Evolutionary conservation across 2,329 filamentous ascomycete genomes (phyloP).

Genomic region (Verticillium albo-atrum): DNA sequence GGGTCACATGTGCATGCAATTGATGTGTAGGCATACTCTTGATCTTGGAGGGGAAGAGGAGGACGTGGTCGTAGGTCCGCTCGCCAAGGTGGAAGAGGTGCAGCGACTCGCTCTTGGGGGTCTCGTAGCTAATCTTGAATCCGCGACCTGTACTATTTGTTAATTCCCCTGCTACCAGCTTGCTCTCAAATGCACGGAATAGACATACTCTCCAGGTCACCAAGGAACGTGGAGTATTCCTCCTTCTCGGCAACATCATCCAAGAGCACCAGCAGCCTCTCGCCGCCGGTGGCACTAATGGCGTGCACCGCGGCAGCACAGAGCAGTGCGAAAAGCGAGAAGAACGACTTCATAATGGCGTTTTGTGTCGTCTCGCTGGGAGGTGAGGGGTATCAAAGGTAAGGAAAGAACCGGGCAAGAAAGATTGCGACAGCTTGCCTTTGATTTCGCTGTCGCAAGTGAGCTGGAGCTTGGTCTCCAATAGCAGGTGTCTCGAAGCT

Average conservation of each 20-base stretch:
- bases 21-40: slow-evolving; percentile 59
- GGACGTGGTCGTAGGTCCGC: slow-evolving; percentile 83
- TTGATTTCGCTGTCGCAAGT: slow-evolving; percentile 1
- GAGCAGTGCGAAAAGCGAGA: slow-evolving; percentile 61
- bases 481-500: slow-evolving; percentile 11
- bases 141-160: slow-evolving; percentile 61
- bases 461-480: not conserved
- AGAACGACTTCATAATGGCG: slow-evolving; percentile 66
- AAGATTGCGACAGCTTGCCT: slow-evolving; percentile 13
- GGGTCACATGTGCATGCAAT: not conserved
- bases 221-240: slow-evolving; percentile 77
- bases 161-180: slow-evolving; percentile 16
- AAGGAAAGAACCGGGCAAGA: slow-evolving; percentile 14
- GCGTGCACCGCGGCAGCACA: slow-evolving; percentile 67
- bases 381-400: slow-evolving; percentile 6
- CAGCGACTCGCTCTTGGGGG: slow-evolving; percentile 74
- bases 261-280: slow-evolving; percentile 77
- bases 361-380: slow-evolving; percentile 3
- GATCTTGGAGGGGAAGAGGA: slow-evolving; percentile 82
- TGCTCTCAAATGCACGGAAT: not conserved
- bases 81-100: slow-evolving; percentile 82
- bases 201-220: slow-evolving; percentile 61
- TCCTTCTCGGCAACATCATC: slow-evolving; percentile 79
- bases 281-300: slow-evolving; percentile 75
- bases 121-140: slow-evolving; percentile 75